Conservation (phyloP, 331 rosid species). For the Cydonia oblonga region DNA sequence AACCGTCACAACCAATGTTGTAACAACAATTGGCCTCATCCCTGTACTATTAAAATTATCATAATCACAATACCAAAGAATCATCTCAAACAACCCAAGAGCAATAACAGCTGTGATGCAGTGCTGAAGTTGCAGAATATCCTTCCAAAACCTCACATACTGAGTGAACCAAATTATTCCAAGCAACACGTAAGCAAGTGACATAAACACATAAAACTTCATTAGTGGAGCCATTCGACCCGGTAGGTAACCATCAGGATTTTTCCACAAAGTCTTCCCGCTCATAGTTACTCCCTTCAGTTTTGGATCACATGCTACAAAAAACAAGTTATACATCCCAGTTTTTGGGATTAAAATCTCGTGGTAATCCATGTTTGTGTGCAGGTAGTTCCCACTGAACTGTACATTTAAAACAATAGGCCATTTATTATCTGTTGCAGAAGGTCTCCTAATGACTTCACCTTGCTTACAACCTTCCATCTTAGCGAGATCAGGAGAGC, state of each 20-base stretch:
- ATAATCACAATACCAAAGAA: slow-evolving; percentile 88
- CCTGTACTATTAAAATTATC: slow-evolving; percentile 74
- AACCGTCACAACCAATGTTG: slow-evolving; percentile 85
- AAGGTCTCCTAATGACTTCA: slow-evolving; percentile 71
- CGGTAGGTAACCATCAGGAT: slow-evolving; percentile 78
- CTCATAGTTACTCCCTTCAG: slow-evolving; percentile 69
- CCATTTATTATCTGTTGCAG: slow-evolving; percentile 62
- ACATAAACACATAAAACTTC: slow-evolving; percentile 68
- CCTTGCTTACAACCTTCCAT: slow-evolving; percentile 88
- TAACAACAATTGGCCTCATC: slow-evolving; percentile 63
- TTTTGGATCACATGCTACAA: slow-evolving; percentile 84
- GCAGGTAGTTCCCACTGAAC: slow-evolving; percentile 33
- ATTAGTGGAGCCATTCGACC: slow-evolving; percentile 90
- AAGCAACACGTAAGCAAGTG: slow-evolving; percentile 56
- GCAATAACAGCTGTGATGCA: slow-evolving; percentile 67
- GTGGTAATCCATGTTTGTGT: slow-evolving; percentile 26
- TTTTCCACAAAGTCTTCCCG: slow-evolving; percentile 92
- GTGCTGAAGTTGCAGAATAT: slow-evolving; percentile 87
- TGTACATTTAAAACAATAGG: slow-evolving; percentile 54
- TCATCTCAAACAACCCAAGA: slow-evolving; percentile 93
- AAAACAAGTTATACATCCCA: slow-evolving; percentile 92
- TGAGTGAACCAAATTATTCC: slow-evolving; percentile 72
- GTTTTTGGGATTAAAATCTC: slow-evolving; percentile 53
- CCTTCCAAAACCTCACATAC: slow-evolving; percentile 85
- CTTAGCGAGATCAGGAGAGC: slow-evolving; percentile 88